A percentile compares a stretch with the other conserved stretches of the same genome.
These are phyloP conservation scores for Penicillium angulare DNA, from an alignment of 495 filamentous ascomycete genomes.

Conservation along the genomic window DNA sequence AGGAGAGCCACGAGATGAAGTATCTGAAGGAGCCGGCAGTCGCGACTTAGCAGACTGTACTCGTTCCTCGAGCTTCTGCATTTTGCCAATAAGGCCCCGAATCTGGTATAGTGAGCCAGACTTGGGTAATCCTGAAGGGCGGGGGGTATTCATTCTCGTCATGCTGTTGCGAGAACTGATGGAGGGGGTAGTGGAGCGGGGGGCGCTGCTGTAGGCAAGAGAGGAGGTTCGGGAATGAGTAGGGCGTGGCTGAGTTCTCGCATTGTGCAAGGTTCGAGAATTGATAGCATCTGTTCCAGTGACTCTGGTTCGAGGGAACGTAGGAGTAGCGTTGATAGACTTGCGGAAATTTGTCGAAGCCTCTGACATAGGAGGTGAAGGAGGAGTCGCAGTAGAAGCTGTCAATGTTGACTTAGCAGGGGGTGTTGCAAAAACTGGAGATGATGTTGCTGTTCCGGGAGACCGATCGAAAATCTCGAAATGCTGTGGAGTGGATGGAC, in stretches of 20 bases:
- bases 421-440: slow-evolving; percentile 70
- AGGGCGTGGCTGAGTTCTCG: slow-evolving; percentile 40
- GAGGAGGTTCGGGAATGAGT: slow-evolving; percentile 54
- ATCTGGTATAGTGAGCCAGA: slow-evolving; percentile 92
- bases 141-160: slow-evolving; percentile 27
- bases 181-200: slow-evolving; percentile 40
- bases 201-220: slow-evolving; percentile 42
- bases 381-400: slow-evolving; percentile 72
- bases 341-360: slow-evolving; percentile 44
- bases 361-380: slow-evolving; percentile 61
- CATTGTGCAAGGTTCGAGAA: slow-evolving; percentile 40
- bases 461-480: slow-evolving; percentile 53
- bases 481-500: slow-evolving; percentile 48
- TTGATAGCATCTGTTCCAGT: slow-evolving; percentile 34
- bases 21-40: slow-evolving; percentile 74
- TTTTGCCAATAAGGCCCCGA: slow-evolving; percentile 87
- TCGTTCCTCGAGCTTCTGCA: slow-evolving; percentile 90
- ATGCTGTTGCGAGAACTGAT: slow-evolving; percentile 38
- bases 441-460: slow-evolving; percentile 65
- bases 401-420: slow-evolving; percentile 68
- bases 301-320: slow-evolving; percentile 38
- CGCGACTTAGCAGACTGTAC: slow-evolving; percentile 94
- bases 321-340: slow-evolving; percentile 46
- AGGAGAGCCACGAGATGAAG: slow-evolving; percentile 80
- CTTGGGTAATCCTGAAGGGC: slow-evolving; percentile 55